Evolutionary conservation across 2,329 filamentous ascomycete genomes (phyloP).

Genomic region (Pseudogymnoascus destructans): DNA sequence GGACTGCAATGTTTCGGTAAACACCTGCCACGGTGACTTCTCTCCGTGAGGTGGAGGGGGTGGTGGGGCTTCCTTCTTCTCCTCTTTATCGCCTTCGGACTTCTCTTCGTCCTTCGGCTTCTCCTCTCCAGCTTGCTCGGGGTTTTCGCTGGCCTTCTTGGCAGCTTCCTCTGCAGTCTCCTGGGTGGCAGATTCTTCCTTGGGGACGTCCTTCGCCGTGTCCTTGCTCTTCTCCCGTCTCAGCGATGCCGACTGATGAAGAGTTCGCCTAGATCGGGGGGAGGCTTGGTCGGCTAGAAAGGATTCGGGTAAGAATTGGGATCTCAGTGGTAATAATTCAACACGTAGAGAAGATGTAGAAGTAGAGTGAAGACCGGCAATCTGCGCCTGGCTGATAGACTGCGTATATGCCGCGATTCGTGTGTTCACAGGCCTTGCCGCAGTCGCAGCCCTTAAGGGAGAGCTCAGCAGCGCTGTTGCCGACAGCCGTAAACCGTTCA

Average conservation of each 20-base stretch:
- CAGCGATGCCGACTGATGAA: slow-evolving; percentile 20
- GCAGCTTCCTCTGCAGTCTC: slow-evolving; percentile 22
- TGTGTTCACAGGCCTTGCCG: slow-evolving; percentile 24
- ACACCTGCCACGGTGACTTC: slow-evolving; percentile 98
- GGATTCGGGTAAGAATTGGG: slow-evolving; percentile 29
- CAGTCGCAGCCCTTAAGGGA: slow-evolving; percentile 23
- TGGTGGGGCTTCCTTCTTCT: slow-evolving; percentile 52
- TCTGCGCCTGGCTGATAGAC: slow-evolving; percentile 25
- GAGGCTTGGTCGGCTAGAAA: slow-evolving; percentile 14
- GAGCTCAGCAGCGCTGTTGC: slow-evolving; percentile 19
- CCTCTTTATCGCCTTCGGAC: slow-evolving; percentile 33
- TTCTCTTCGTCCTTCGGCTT: slow-evolving; percentile 33
- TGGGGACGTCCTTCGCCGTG: neutral
- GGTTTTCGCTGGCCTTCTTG: slow-evolving; percentile 29
- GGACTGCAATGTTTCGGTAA: slow-evolving; percentile 84
- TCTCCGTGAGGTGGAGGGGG: slow-evolving; percentile 94
- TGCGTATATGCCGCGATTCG: slow-evolving; percentile 24
- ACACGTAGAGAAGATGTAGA: slow-evolving; percentile 24
- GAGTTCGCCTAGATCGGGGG: slow-evolving; percentile 14
- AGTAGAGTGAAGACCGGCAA: slow-evolving; percentile 17
- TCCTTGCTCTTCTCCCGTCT: slow-evolving; percentile 17
- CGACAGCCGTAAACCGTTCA: slow-evolving; percentile 23
- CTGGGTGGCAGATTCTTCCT: slow-evolving; percentile 14
- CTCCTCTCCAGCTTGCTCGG: slow-evolving; percentile 25
- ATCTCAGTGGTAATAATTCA: slow-evolving; percentile 19